Conservation (phyloP, 257 asterid genomes). For the Anisodus tanguticus region DNA sequence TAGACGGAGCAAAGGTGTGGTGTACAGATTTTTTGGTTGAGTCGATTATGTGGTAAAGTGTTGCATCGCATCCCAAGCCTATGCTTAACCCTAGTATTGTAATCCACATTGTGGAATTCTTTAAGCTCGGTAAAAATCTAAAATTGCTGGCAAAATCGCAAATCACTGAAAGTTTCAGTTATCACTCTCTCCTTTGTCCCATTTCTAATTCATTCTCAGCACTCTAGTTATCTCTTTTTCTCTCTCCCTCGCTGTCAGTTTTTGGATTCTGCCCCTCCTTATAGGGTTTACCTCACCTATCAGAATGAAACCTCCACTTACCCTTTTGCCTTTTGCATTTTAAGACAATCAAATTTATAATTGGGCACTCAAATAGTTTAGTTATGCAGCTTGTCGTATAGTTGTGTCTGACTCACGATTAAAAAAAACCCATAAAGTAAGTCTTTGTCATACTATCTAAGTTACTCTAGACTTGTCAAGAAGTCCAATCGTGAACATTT, state of each 20-base stretch:
- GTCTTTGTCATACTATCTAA: background rate
- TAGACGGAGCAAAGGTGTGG: background rate
- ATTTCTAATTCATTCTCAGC: constrained; percentile 8
- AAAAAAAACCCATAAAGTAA: background rate
- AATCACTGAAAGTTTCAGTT: constrained; percentile 8
- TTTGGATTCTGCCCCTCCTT: too few species aligned
- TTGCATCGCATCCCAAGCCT: background rate
- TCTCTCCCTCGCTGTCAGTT: too few species aligned
- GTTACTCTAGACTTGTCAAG: background rate
- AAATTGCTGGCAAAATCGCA: background rate
- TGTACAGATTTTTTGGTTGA: background rate
- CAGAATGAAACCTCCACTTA: too few species aligned
- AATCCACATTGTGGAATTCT: constrained; percentile 4
- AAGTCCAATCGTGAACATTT: background rate
- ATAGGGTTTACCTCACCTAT: too few species aligned
- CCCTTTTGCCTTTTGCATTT: too few species aligned
- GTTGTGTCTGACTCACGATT: background rate
- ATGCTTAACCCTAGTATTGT: background rate
- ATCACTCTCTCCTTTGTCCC: background rate
- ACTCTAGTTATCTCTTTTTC: background rate
- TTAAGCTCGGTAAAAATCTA: background rate
- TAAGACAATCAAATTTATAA: too few species aligned
- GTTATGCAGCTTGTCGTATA: too few species aligned
- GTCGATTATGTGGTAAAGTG: background rate
- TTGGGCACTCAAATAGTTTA: too few species aligned